Percentiles rank a stretch among this genome's conserved stretches.
phyloP scores from a whole-genome alignment of 148 eudicot species.

The Diospyros kaki region DNA sequence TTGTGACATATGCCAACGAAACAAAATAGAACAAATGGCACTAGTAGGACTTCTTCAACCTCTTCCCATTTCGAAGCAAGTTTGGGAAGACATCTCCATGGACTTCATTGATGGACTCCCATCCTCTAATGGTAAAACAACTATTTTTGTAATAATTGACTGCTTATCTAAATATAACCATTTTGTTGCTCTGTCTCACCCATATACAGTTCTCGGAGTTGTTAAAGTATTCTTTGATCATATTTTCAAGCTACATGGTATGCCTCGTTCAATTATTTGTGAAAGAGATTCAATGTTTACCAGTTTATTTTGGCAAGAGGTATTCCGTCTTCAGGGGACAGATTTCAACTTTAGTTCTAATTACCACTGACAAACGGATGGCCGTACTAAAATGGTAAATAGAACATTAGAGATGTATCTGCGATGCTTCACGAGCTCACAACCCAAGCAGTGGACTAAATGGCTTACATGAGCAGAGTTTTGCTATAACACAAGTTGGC shows the following conservation, averaged over 20 bases:
- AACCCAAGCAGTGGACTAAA: neutral
- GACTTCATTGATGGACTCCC: slow-evolving; percentile 1
- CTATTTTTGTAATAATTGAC: neutral
- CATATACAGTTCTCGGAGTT: neutral
- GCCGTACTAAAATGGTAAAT: neutral
- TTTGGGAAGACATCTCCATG: slow-evolving; percentile 7
- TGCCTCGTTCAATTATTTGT: neutral
- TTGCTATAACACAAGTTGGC: neutral
- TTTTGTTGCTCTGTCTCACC: neutral
- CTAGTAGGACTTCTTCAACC: neutral
- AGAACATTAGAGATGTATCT: neutral
- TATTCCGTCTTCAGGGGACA: neutral
- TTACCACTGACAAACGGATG: neutral
- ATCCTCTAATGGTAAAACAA: neutral
- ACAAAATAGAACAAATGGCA: neutral
- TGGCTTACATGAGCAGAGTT: neutral
- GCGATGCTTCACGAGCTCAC: neutral
- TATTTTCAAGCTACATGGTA: neutral
- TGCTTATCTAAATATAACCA: neutral
- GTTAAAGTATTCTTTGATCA: neutral
- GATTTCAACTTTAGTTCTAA: neutral
- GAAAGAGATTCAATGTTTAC: neutral
- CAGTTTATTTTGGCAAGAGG: neutral
- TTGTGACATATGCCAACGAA: neutral
- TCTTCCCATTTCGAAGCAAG: neutral